phyloP scores from a whole-genome alignment of 192 early-diverging fungal genomes.

The Coemansia sp. region DNA sequence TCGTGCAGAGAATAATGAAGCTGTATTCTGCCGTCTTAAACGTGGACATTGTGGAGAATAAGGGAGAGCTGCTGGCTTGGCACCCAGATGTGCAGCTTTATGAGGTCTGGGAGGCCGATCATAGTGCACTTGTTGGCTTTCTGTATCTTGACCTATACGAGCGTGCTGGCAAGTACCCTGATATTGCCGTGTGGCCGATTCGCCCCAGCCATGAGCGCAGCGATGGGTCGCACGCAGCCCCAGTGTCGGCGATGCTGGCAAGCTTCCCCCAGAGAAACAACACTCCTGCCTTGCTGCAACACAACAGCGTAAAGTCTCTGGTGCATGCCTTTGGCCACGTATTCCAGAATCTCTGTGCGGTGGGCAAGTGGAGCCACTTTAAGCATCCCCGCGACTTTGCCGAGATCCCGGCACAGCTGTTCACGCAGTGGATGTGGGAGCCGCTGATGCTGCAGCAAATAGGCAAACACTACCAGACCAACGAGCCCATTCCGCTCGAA shows the following conservation, averaged over 20 bases:
- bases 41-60: constrained; percentile 58
- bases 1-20: constrained; percentile 57
- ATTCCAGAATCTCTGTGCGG: constrained; percentile 61
- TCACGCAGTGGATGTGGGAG: constrained; percentile 72
- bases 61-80: constrained; percentile 57
- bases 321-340: constrained; percentile 79
- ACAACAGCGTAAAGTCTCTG: constrained; percentile 69
- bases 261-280: constrained; percentile 59
- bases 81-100: constrained; percentile 67
- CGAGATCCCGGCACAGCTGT: constrained; percentile 78
- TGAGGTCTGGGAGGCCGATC: constrained; percentile 63
- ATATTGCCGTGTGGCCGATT: constrained; percentile 60
- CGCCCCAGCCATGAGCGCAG: constrained; percentile 3
- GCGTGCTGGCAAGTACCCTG: constrained; percentile 62
- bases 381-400: constrained; percentile 74
- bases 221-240: constrained; percentile 53
- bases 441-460: constrained; percentile 49
- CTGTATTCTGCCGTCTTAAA: constrained; percentile 66
- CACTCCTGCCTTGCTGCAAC: constrained; percentile 67
- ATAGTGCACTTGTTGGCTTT: constrained; percentile 57
- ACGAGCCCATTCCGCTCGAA: constrained; percentile 61
- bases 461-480: constrained; percentile 65
- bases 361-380: constrained; percentile 62
- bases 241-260: constrained; percentile 60
- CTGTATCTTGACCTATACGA: constrained; percentile 72